Conservation (phyloP, 2,329 filamentous ascomycete species). For the Cercospora sp. region DNA sequence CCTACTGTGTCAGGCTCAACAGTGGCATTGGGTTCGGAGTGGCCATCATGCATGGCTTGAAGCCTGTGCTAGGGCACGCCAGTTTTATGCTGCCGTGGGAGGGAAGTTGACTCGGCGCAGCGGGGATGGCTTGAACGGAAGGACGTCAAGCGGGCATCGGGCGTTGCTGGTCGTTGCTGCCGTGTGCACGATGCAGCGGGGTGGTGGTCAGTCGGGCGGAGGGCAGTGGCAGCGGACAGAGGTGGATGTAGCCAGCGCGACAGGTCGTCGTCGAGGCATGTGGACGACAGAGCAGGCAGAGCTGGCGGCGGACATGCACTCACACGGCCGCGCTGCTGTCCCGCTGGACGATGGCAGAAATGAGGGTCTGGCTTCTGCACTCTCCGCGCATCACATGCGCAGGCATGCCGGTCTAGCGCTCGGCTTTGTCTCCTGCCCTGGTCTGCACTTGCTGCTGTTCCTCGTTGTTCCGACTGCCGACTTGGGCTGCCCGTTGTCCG, state of each 20-base stretch:
- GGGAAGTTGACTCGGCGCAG: neutral
- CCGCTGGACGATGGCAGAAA: neutral
- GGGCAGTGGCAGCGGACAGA: neutral
- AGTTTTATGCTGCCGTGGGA: neutral
- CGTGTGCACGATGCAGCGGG: neutral
- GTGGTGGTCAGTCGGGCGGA: neutral
- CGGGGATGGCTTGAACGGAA: neutral
- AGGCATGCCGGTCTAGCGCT: neutral
- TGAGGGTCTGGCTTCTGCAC: neutral
- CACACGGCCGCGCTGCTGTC: neutral
- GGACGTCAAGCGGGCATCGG: neutral
- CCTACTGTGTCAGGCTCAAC: slow-evolving; percentile 1
- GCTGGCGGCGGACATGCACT: neutral
- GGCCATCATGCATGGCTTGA: neutral
- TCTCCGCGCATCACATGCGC: neutral
- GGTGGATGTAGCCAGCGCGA: neutral
- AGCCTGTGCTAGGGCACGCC: neutral
- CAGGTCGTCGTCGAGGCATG: neutral
- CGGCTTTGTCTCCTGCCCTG: neutral
- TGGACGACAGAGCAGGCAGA: neutral
- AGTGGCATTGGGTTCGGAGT: neutral
- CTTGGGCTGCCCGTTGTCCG: neutral
- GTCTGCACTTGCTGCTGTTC: neutral
- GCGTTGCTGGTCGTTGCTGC: neutral
- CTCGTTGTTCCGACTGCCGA: neutral